Percentiles rank a stretch among this genome's conserved stretches.
Evolutionary conservation across 129 eudicot genomes (phyloP).

Genomic region (Escallonia herrerae): DNA sequence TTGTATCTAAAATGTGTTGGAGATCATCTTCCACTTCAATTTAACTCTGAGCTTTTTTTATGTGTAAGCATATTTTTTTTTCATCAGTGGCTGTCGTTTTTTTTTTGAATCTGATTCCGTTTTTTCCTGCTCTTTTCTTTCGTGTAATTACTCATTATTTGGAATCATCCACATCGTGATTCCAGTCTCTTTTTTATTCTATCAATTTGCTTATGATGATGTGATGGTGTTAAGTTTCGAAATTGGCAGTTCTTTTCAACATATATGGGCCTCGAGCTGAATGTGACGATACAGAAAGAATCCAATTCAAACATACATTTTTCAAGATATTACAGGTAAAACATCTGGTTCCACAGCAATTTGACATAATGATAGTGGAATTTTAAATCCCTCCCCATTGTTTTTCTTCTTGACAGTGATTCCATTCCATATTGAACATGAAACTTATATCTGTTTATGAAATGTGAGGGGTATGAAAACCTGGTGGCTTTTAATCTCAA

Average conservation of each 20-base stretch:
- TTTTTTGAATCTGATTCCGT: neutral
- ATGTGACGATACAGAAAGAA: slow-evolving; percentile 66
- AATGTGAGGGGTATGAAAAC: too few relatives aligned
- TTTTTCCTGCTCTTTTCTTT: neutral
- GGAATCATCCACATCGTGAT: neutral
- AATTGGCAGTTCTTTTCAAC: slow-evolving; percentile 79
- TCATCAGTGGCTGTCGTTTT: neutral
- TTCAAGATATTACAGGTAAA: slow-evolving; percentile 74
- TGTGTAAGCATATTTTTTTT: neutral
- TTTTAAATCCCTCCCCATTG: neutral
- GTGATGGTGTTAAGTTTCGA: slow-evolving; percentile 1
- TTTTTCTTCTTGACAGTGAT: too few relatives aligned
- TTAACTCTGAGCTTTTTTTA: neutral
- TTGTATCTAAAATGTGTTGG: neutral
- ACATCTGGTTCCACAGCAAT: neutral
- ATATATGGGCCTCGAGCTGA: slow-evolving; percentile 93
- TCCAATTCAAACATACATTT: slow-evolving; percentile 71
- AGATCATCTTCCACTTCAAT: neutral
- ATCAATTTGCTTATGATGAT: neutral
- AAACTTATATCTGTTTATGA: too few relatives aligned
- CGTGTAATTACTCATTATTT: too few relatives aligned
- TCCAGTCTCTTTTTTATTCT: neutral
- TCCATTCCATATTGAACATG: too few relatives aligned
- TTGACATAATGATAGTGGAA: neutral
- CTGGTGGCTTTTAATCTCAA: too few relatives aligned